Base-by-base conservation (phyloP, 129 eudicot species). In the Flaveria sonorensis region DNA sequence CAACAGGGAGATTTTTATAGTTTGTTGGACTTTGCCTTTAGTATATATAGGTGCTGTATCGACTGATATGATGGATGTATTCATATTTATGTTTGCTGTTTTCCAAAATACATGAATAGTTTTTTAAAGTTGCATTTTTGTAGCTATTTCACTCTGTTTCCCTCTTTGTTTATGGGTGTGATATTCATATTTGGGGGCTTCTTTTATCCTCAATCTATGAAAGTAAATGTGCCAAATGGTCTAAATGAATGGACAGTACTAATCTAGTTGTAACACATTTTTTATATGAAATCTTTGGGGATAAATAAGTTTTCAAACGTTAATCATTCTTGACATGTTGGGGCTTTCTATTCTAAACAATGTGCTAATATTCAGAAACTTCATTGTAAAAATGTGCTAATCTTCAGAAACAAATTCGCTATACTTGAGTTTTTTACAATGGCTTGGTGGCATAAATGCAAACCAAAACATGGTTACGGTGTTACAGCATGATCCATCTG, bases 401-500 rank as follows among this genome's bases (percentile, higher is more conserved):
- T 32, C 3, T 28, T 28, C 21, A 21, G 11, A 46, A 28, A 36
- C 72, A 63, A 47, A 7, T 14, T 10, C 6, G n/a, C 18, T 3
- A 19, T 23, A 42, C 18, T 7, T 43, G 43, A 63, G n/a, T 20
- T 7, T 48, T 6, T 47, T 39, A 10, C n/a, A 51, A 51, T 28
- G 45, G 8, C 1, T 12, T 32, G 13, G 73, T 36, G 56, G 73
- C 24, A 63, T 61, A 46, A 47, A 18, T 6, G 6, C 51, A 36
- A 52, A 30, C 65, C 19, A 52, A 23, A 52, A 72, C 19, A 43
- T 23, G 62, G 18, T 69, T 78, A 56, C 28, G 69, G 18, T 20
- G 68, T 42, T 68, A 55, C 15, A 39, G 19, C 57, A 53, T 53
- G 16, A n/a, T 23, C 19, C 24, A n/a, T n/a, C n/a, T n/a, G n/a